Evolutionary conservation across 176 grass and related monocot genomes (phyloP), one percentile per base, ranked within the genome.

Genomic region (Avena atlantica): DNA sequence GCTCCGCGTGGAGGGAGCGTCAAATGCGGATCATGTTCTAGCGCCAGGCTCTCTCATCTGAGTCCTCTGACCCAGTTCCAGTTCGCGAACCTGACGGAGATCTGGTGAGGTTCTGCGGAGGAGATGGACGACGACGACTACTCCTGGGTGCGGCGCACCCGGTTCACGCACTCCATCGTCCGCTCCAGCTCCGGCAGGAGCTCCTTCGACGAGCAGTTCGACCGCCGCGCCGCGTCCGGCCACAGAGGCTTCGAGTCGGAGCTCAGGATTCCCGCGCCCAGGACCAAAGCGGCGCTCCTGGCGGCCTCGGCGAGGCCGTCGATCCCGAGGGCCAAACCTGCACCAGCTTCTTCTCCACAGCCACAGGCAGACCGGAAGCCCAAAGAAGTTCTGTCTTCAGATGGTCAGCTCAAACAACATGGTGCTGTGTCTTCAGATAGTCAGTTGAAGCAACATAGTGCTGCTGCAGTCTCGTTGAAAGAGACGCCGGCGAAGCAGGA

Each of bases 111-210:
- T 23, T 21, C 45, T 16, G 64, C 7, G 45, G 78, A 62, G 78
- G 55, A 85, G 84, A 99, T 99, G 97, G 97, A 99, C 24, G 94
- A 94, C 31, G 94, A 90, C n/a, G 71, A 86, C 21, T 92, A 85
- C 74, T 96, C 94, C 4, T 99, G 97, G 97, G 87, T 99, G 80
- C 85, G 89, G 60, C 93, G 97, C 86, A 89, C 94, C 44, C 93
- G 85, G 75, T 99, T 99, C 86, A 89, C 97, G 23, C 91, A 93
- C 56, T 84, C 92, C 24, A 53, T 92, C 60, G 74, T 90, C 57
- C 74, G 91, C 68, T 91, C 89, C 60, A 91, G 84, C 80, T 92
- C 91, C 57, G 85, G 92, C 78, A 85, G 90, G 60, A 72, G 14
- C 0, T 76, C 73, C 23, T 91, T 86, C 70, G 51, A 78, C 16